Conservation (phyloP, 331 rosid genomes). For the Malus hybrid region DNA sequence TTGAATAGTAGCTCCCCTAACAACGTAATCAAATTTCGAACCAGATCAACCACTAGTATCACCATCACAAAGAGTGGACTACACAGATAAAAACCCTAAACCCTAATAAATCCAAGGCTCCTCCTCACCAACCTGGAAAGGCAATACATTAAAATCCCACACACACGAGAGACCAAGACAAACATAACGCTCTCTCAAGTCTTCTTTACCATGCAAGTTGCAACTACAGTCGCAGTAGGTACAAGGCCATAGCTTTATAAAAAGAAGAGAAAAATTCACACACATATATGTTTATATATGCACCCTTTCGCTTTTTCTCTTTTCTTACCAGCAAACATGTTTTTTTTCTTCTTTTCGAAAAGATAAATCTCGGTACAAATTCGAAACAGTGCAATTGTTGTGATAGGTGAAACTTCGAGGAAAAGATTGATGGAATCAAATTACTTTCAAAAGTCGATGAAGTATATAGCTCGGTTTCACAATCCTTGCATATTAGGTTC, state of each 20-base stretch:
- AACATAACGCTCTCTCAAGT: constrained; percentile 26
- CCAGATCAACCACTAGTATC: constrained; percentile 16
- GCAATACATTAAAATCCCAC: constrained; percentile 26
- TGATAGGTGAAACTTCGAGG: too few relatives aligned
- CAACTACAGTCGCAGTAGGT: constrained; percentile 17
- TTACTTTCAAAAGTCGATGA: too few relatives aligned
- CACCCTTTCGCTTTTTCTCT: not conserved
- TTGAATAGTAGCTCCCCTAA: not conserved
- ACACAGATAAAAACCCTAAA: constrained; percentile 17
- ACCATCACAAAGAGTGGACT: constrained; percentile 11
- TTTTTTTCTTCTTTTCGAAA: not conserved
- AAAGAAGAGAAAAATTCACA: constrained; percentile 9
- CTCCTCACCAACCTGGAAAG: constrained; percentile 40
- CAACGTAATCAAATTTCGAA: not conserved
- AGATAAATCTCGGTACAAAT: too few relatives aligned
- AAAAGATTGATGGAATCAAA: too few relatives aligned
- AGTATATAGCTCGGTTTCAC: too few relatives aligned
- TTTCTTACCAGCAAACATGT: constrained; percentile 1
- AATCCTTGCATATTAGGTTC: too few relatives aligned
- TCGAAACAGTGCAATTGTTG: too few relatives aligned
- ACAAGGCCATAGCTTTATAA: constrained; percentile 21
- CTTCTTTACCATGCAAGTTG: constrained; percentile 19
- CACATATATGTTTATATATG: not conserved
- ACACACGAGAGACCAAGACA: not conserved
- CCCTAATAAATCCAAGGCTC: constrained; percentile 39